These are phyloP conservation scores for Suillus ampliporus DNA, from an alignment of 768 basidiomycete species.

Conservation along the genomic window DNA sequence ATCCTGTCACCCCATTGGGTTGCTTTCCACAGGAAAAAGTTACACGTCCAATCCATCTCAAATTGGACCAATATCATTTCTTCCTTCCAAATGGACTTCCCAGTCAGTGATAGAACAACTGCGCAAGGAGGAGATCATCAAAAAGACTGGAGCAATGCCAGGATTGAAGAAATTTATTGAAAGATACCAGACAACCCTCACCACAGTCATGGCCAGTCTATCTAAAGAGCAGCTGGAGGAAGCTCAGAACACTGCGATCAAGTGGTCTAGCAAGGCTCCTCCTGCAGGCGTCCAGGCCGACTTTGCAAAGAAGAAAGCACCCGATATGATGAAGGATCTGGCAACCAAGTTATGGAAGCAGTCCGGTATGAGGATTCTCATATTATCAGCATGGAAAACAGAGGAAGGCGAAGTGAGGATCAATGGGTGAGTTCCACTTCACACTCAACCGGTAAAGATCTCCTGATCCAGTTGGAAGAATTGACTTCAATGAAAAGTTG, in stretches of 20 bases:
- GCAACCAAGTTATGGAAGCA: constrained; percentile 7
- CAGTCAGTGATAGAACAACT: not conserved
- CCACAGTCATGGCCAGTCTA: constrained; percentile 1
- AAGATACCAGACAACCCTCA: not conserved
- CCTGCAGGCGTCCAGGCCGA: constrained; percentile 1
- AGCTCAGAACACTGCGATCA: not conserved
- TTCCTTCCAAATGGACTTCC: constrained; percentile 3
- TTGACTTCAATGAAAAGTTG: constrained; percentile 3
- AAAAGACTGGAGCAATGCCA: not conserved
- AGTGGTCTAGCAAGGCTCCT: constrained; percentile 7
- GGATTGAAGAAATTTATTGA: not conserved
- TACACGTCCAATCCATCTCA: too few relatives aligned
- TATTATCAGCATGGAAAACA: not conserved
- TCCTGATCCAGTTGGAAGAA: not conserved
- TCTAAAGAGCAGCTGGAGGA: constrained; percentile 6
- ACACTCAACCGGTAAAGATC: not conserved
- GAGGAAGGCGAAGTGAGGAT: not conserved
- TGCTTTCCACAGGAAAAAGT: too few relatives aligned
- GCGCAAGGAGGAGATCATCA: not conserved
- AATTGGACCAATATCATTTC: too few relatives aligned
- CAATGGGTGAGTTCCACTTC: not conserved
- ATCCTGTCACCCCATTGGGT: too few relatives aligned
- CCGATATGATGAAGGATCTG: not conserved
- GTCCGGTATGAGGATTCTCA: constrained; percentile 3
- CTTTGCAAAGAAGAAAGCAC: constrained; percentile 7